phyloP scores from a whole-genome alignment of 1,284 basidiomycete species.

The Peniophora sp. region DNA sequence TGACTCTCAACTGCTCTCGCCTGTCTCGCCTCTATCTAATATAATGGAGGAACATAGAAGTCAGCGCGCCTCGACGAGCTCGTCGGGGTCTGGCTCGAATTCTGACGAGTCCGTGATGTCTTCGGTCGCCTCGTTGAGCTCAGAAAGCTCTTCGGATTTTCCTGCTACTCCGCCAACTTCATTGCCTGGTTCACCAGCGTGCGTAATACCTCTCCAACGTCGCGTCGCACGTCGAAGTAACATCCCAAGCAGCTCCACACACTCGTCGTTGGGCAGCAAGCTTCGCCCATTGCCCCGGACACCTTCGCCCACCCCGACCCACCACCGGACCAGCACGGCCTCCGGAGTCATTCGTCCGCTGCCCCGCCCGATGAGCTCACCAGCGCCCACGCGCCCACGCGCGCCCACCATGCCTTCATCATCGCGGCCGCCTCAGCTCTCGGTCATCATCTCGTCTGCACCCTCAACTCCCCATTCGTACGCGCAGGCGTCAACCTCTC shows the following conservation, averaged over 20 bases:
- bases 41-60: not conserved
- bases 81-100: not conserved
- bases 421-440: not conserved
- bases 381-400: not conserved
- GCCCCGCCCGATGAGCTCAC: not conserved
- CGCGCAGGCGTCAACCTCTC: not conserved
- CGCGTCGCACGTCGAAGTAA: not conserved
- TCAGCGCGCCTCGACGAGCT: not conserved
- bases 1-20: not conserved
- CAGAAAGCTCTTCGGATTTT: not conserved
- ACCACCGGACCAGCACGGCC: not conserved
- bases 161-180: slow-evolving; percentile 6
- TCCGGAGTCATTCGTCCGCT: not conserved
- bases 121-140: not conserved
- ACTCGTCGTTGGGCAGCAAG: not conserved
- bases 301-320: not conserved
- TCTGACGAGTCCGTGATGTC: not conserved
- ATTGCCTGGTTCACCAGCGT: slow-evolving; percentile 10
- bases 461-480: not conserved
- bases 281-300: not conserved
- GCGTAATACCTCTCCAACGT: not conserved
- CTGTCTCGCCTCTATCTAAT: not conserved
- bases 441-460: not conserved
- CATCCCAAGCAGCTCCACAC: not conserved
- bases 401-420: not conserved